A percentile compares a stretch with the other conserved stretches of the same genome.
Evolutionary conservation across 208 protist species (phyloP).

Genomic region (Leishmania gerbilli): DNA sequence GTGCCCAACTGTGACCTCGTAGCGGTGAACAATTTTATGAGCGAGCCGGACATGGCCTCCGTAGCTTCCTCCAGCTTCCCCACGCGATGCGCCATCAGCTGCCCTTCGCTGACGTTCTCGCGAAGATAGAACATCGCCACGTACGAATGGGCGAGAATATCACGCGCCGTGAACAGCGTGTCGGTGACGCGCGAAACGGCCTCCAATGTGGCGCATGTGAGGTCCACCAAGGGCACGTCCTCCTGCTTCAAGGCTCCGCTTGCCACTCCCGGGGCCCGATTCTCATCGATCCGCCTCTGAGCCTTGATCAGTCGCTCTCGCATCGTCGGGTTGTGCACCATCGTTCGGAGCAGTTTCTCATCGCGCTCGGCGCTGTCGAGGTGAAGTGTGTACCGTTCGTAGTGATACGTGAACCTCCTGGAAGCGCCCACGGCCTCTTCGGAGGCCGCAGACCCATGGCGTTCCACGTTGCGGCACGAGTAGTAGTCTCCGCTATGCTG

Average conservation of each 20-base stretch:
- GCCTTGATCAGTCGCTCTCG: background rate
- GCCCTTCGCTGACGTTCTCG: conserved; percentile 1
- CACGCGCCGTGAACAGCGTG: conserved; percentile 8
- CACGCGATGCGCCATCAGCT: conserved; percentile 21
- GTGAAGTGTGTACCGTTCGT: conserved; percentile 25
- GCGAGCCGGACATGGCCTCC: conserved; percentile 16
- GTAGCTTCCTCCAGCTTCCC: conserved; percentile 34
- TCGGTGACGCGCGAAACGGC: conserved; percentile 8
- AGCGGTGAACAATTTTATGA: conserved; percentile 1
- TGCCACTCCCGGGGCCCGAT: background rate
- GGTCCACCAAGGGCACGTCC: background rate
- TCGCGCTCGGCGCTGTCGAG: conserved; percentile 27
- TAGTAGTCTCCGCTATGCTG: conserved; percentile 45
- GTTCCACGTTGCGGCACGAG: conserved; percentile 23
- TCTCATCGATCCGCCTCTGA: background rate
- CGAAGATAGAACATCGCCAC: conserved; percentile 29
- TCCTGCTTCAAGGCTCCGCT: background rate
- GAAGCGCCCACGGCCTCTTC: background rate
- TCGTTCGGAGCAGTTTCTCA: conserved; percentile 4
- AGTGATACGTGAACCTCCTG: conserved; percentile 25
- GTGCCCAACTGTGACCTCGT: conserved; percentile 6
- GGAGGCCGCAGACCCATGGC: background rate
- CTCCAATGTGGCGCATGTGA: background rate
- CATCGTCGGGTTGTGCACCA: background rate
- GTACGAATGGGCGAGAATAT: conserved; percentile 27